Conservation (phyloP, 108 stramenopile species). For the Conticribra weissflogii region DNA sequence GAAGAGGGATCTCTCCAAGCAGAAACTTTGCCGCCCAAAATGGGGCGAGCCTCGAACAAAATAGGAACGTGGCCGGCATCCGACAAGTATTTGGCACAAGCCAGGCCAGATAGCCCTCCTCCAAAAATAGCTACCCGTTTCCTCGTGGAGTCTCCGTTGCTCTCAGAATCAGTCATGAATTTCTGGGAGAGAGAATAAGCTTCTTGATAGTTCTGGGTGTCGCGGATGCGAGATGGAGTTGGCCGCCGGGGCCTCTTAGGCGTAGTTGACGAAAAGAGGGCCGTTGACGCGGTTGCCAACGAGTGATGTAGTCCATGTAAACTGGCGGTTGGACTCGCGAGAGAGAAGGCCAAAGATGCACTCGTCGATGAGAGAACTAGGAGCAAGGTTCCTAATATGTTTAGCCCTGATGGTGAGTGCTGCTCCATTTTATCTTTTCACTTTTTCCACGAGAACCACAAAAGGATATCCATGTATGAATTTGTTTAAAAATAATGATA, state of each 20-base stretch:
- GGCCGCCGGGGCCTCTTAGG: conserved; percentile 27
- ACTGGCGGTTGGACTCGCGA: no score
- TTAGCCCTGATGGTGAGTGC: no score
- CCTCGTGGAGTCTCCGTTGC: conserved; percentile 23
- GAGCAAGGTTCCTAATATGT: no score
- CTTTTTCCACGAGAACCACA: no score
- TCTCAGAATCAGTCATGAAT: conserved; percentile 19
- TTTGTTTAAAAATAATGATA: no score
- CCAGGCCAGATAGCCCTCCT: conserved; percentile 91
- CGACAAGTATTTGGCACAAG: conserved; percentile 91
- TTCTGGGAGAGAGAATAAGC: conserved; percentile 43
- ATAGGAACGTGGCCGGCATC: conserved; percentile 92
- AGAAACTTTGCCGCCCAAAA: conserved; percentile 92
- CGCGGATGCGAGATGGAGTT: conserved; percentile 47
- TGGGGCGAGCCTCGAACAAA: conserved; percentile 86
- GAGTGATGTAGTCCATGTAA: no score
- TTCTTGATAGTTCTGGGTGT: conserved; percentile 48
- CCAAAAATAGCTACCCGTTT: conserved; percentile 92
- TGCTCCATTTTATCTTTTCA: no score
- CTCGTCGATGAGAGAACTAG: no score
- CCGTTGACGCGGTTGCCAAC: no score
- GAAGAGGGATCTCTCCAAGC: conserved; percentile 92
- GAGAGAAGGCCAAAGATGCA: no score
- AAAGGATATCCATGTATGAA: no score
- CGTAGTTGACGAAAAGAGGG: neutral